A percentile compares a stretch with the other conserved stretches of the same genome.
Evolutionary conservation across 345 rosid species (phyloP).

Genomic region (Dovyalis caffra): DNA sequence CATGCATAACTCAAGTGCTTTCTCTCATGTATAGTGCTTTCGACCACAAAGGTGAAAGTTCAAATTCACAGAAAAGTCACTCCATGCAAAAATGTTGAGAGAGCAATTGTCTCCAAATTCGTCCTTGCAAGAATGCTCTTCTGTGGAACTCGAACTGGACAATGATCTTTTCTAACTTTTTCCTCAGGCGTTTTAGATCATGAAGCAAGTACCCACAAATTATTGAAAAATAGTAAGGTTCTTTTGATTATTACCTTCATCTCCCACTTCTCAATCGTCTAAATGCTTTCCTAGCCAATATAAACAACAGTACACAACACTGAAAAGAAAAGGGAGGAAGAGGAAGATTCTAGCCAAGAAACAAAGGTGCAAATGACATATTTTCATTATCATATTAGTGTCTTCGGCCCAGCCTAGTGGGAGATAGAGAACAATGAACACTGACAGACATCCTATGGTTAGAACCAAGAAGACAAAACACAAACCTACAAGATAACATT

Average conservation of each 20-base stretch:
- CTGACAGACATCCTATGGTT: slow-evolving; percentile 11
- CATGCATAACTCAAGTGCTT: not conserved
- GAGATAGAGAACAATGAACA: slow-evolving; percentile 4
- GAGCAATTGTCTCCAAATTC: not conserved
- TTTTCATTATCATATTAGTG: slow-evolving; percentile 8
- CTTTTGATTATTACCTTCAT: not conserved
- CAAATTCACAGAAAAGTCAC: not conserved
- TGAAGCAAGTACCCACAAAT: not conserved
- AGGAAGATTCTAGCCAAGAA: not conserved
- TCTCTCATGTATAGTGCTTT: not conserved
- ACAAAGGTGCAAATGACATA: not conserved
- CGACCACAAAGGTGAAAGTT: not conserved
- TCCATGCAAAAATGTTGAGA: not conserved
- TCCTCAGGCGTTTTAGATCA: not conserved
- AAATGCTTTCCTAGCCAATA: slow-evolving; percentile 1
- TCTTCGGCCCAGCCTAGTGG: slow-evolving; percentile 14
- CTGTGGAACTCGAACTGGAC: not conserved
- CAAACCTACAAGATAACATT: slow-evolving; percentile 5
- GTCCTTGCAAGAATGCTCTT: not conserved
- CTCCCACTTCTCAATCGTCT: not conserved
- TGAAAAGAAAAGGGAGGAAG: not conserved
- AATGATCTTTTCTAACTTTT: not conserved
- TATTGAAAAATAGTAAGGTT: not conserved
- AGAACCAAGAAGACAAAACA: slow-evolving; percentile 17
- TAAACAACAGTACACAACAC: not conserved